phyloP scores from a whole-genome alignment of 805 yeast genomes.

The Isabelozyma heimii region DNA sequence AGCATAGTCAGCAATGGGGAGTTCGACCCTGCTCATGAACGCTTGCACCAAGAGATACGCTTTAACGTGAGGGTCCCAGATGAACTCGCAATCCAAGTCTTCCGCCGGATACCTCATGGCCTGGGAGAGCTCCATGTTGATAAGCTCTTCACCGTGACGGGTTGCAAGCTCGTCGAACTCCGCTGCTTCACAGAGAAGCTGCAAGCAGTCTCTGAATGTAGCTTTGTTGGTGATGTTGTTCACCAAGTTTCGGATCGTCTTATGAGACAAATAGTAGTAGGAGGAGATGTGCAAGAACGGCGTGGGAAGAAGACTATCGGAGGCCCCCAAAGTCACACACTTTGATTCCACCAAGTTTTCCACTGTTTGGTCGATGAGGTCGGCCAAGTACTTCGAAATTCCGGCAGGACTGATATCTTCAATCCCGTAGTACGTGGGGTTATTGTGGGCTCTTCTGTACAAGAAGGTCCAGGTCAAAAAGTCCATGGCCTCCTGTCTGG shows the following conservation, averaged over 20 bases:
- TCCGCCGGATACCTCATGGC: conserved; percentile 63
- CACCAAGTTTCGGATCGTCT: conserved; percentile 72
- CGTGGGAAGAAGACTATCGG: conserved; percentile 59
- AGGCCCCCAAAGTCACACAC: conserved; percentile 58
- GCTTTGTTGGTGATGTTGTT: conserved; percentile 46
- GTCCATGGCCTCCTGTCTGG: conserved; percentile 69
- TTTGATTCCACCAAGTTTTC: conserved; percentile 66
- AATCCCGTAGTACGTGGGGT: conserved; percentile 74
- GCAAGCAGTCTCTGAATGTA: conserved; percentile 61
- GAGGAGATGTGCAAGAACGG: conserved; percentile 84
- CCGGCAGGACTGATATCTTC: conserved; percentile 60
- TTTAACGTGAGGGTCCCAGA: conserved; percentile 88
- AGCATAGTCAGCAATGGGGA: conserved; percentile 92
- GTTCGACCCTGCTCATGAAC: conserved; percentile 63
- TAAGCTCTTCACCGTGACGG: conserved; percentile 86
- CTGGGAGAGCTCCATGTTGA: conserved; percentile 80
- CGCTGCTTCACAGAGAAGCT: conserved; percentile 56
- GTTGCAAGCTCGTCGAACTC: conserved; percentile 90
- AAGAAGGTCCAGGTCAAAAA: conserved; percentile 76
- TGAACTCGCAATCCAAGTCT: conserved; percentile 54
- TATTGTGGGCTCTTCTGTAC: conserved; percentile 70
- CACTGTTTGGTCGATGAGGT: conserved; percentile 67
- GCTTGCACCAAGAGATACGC: conserved; percentile 73
- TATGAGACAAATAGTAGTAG: conserved; percentile 89
- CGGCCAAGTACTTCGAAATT: conserved; percentile 55